A percentile compares a stretch with the other conserved stretches of the same genome.
Evolutionary conservation across 768 basidiomycete genomes (phyloP).

Genomic region (Suillus bovinus): DNA sequence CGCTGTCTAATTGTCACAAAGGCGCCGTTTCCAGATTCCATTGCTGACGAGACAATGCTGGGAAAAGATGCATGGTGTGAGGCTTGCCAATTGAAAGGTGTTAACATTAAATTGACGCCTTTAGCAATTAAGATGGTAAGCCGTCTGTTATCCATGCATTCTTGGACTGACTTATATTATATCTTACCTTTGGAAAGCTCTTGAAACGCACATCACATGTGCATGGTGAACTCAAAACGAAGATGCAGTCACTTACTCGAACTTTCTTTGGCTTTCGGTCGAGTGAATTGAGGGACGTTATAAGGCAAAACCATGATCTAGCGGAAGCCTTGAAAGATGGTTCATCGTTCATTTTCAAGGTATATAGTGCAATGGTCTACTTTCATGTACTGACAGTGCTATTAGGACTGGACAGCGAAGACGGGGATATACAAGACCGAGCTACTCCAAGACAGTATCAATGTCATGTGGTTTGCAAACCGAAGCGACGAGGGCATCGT

Average conservation of each 20-base stretch:
- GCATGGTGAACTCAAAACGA: background rate
- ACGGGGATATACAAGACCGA: background rate
- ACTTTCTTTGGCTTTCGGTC: background rate
- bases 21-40: background rate
- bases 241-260: background rate
- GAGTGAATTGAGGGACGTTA: background rate
- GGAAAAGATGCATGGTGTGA: background rate
- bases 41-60: background rate
- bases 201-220: background rate
- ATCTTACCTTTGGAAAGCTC: background rate
- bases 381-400: background rate
- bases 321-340: background rate
- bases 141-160: background rate
- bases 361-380: background rate
- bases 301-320: background rate
- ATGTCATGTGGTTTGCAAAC: slow-evolving; percentile 1
- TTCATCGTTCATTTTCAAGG: background rate
- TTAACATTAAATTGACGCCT: background rate
- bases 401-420: background rate
- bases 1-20: background rate
- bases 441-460: background rate
- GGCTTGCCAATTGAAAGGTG: background rate
- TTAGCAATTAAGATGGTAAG: background rate
- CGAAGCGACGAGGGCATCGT: background rate
- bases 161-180: background rate